Percentiles rank a stretch among this genome's conserved stretches.
Conservation (phyloP, 768 basidiomycete genomes). For the Tephrocybe sp. region DNA sequence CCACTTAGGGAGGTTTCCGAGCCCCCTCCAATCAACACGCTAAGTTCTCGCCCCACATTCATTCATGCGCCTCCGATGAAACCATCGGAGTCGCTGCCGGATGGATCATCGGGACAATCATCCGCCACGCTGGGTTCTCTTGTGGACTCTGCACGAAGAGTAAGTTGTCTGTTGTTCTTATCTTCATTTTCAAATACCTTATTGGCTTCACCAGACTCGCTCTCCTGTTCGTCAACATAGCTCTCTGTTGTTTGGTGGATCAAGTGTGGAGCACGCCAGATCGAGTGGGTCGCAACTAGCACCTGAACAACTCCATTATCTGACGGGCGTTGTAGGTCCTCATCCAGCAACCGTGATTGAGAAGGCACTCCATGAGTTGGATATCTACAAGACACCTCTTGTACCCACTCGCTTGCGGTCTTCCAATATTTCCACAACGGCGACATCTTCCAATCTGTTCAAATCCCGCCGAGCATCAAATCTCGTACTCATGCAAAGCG, state of each 20-base stretch:
- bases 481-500: conserved; percentile 61
- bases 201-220: conserved; percentile 34
- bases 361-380: conserved; percentile 67
- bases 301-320: conserved; percentile 1
- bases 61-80: conserved; percentile 56
- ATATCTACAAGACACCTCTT: conserved; percentile 79
- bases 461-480: conserved; percentile 44
- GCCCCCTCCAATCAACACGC: conserved; percentile 63
- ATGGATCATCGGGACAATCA: conserved; percentile 27
- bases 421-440: conserved; percentile 26
- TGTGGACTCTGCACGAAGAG: conserved; percentile 53
- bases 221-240: conserved; percentile 53
- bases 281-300: conserved; percentile 23
- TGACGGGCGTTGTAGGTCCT: conserved; percentile 18
- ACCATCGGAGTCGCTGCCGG: conserved; percentile 22
- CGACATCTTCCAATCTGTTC: conserved; percentile 60
- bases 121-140: conserved; percentile 59
- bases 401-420: conserved; percentile 59
- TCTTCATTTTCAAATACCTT: conserved; percentile 4
- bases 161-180: conserved; percentile 31
- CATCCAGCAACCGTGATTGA: conserved; percentile 55
- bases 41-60: conserved; percentile 68
- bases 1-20: conserved; percentile 55
- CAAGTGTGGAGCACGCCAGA: conserved; percentile 30
- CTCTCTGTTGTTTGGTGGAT: conserved; percentile 50